Evolutionary conservation across 2,329 filamentous ascomycete genomes (phyloP).

Genomic region (Cladosporium velox): DNA sequence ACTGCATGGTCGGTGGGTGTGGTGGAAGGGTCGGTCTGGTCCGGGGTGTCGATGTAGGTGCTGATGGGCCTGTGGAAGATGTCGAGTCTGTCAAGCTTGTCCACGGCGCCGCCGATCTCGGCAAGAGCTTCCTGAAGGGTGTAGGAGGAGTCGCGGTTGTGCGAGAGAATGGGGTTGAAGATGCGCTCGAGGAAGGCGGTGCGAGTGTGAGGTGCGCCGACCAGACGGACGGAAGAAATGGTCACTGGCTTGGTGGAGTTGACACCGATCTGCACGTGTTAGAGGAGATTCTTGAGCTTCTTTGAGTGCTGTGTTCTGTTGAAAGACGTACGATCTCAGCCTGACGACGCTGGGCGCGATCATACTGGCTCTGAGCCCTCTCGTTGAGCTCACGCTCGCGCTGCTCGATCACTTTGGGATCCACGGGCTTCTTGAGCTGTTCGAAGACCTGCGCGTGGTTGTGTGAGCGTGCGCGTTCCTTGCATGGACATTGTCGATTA

Average conservation of each 20-base stretch:
- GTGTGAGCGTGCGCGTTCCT: not conserved
- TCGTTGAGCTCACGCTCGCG: constrained; percentile 63
- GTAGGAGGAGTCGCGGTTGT: constrained; percentile 58
- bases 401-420: constrained; percentile 61
- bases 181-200: constrained; percentile 79
- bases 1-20: constrained; percentile 79
- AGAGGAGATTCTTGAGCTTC: not conserved
- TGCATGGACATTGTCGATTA: not conserved
- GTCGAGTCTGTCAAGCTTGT: constrained; percentile 78
- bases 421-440: constrained; percentile 58
- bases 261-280: constrained; percentile 62
- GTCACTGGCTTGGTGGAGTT: constrained; percentile 87
- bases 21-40: constrained; percentile 66
- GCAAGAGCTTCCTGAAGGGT: constrained; percentile 78
- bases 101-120: constrained; percentile 68
- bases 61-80: constrained; percentile 84
- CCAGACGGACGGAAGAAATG: constrained; percentile 79
- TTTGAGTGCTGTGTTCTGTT: too few relatives aligned
- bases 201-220: constrained; percentile 82
- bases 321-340: constrained; percentile 60
- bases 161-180: constrained; percentile 74
- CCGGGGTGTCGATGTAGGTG: constrained; percentile 77
- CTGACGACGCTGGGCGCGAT: constrained; percentile 64
- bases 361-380: constrained; percentile 58
- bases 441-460: constrained; percentile 56